Evolutionary conservation across 129 eudicot species (phyloP), one percentile per base, ranked within the genome.

Genomic region (Tanacetum coccineum): DNA sequence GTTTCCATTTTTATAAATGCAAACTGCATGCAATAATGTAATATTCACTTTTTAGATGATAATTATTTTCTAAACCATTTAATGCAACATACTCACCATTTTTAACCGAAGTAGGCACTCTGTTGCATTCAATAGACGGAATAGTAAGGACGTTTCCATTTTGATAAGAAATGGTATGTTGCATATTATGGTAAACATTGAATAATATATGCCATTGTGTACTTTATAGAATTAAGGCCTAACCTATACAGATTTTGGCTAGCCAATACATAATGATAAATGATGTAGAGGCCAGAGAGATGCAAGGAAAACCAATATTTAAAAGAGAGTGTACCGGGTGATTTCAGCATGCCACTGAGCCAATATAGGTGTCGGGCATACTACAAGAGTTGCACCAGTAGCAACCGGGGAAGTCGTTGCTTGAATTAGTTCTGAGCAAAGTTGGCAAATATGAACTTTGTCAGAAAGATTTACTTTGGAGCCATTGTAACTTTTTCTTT

Each of bases 281-380:
- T 42, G 44, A n/a, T 39, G 55, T 55, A 26, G 9, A 69, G 11
- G 25, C 25, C 25, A 22, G 25, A 22, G 25, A 51, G 11, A 53
- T 68, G 42, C 25, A 66, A 54, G 20, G 9, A 39, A 20, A 8
- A 70, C 28, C 30, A 53, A 1, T 55, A 74, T 62, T 62, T 59
- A 61, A 52, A 69, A 75, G 60, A 64, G 59, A 57, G 17, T 1
- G 66, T 93, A 93, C 98, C 93, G 90, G 59, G 66, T 79, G 66
- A 93, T 93, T 79, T 93, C 98, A 78, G 87, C 85, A 79, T 89
- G 96, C 98, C 98, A 93, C 77, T 93, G 98, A 63, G 87, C 85
- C 86, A 93, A 73, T 62, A 93, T 93, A 58, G 96, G 86, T 60
- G 98, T 79, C 4, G 98, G 98, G 79, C 98, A 93, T 30, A 93